Conservation (phyloP, 1,284 basidiomycete genomes). For the Ceraceosorus guamensis region DNA sequence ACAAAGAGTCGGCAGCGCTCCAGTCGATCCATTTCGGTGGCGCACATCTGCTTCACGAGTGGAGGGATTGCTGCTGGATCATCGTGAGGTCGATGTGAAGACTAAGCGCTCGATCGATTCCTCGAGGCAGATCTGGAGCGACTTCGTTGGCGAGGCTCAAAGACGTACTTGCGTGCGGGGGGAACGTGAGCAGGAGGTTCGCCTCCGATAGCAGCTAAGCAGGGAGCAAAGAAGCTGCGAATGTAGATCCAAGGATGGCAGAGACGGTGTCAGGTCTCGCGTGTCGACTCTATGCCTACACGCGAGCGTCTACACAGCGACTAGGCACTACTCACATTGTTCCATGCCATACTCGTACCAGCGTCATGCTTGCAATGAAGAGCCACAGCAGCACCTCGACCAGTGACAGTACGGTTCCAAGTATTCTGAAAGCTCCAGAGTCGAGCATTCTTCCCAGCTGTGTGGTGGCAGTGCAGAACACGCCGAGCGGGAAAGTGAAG, state of each 20-base stretch:
- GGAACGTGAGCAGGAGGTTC: conserved; percentile 22
- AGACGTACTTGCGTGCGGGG: conserved; percentile 23
- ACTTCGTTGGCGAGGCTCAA: conserved; percentile 19
- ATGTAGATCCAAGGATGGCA: conserved; percentile 15
- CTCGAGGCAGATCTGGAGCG: no score
- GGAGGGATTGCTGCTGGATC: no score
- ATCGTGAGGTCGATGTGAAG: no score
- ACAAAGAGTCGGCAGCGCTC: no score
- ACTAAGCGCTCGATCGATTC: no score
- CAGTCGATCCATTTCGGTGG: no score
- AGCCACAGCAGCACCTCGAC: conserved; percentile 28
- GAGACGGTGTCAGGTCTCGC: no score
- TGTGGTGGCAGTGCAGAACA: conserved; percentile 22
- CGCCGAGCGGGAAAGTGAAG: conserved; percentile 35
- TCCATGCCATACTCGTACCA: conserved; percentile 5
- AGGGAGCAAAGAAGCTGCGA: conserved; percentile 29
- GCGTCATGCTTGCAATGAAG: conserved; percentile 15
- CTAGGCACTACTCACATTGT: conserved; percentile 1
- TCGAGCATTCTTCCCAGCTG: conserved; percentile 29
- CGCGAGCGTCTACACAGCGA: no score
- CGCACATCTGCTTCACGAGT: no score
- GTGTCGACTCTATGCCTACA: no score
- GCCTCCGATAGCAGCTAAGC: conserved; percentile 21
- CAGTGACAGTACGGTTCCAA: conserved; percentile 25
- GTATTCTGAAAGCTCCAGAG: conserved; percentile 20